A percentile compares a stretch with the other conserved stretches of the same genome.
phyloP scores from a whole-genome alignment of 257 asterid genomes.

The Salvia miltiorrhiza region DNA sequence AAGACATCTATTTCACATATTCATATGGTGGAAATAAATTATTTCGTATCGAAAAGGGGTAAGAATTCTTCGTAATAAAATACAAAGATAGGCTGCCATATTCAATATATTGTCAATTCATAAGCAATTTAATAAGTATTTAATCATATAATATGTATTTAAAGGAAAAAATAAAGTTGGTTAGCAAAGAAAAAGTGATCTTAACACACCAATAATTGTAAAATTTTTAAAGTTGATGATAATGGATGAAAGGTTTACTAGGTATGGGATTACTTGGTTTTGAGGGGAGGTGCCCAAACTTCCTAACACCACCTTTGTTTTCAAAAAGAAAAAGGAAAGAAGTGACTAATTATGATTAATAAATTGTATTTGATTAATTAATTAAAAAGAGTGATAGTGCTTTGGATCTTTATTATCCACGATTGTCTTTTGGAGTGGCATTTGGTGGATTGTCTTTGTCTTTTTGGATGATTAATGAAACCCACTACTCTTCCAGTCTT shows the following conservation, averaged over 20 bases:
- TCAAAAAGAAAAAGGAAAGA: conserved; percentile 15
- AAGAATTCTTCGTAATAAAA: neutral
- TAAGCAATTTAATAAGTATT: neutral
- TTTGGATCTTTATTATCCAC: conserved; percentile 57
- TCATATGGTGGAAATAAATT: neutral
- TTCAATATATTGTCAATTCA: neutral
- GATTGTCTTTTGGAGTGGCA: conserved; percentile 51
- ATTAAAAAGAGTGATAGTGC: conserved; percentile 39
- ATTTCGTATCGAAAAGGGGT: neutral
- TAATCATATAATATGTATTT: neutral
- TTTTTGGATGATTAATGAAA: conserved; percentile 33
- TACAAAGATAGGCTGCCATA: neutral
- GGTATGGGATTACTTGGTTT: conserved; percentile 12
- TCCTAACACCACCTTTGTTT: conserved; percentile 32
- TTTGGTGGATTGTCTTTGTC: conserved; percentile 57
- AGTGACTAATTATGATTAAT: conserved; percentile 6
- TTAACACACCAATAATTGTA: conserved; percentile 23
- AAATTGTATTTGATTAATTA: neutral
- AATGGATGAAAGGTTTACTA: conserved; percentile 20
- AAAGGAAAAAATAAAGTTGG: neutral
- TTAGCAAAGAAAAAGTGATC: conserved; percentile 8
- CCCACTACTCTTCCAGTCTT: conserved; percentile 29
- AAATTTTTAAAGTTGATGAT: conserved; percentile 1
- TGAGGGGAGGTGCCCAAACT: conserved; percentile 20
- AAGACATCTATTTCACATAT: neutral